phyloP scores from a whole-genome alignment of 352 stramenopile species.

The Hyaloperonospora arabidopsidis region DNA sequence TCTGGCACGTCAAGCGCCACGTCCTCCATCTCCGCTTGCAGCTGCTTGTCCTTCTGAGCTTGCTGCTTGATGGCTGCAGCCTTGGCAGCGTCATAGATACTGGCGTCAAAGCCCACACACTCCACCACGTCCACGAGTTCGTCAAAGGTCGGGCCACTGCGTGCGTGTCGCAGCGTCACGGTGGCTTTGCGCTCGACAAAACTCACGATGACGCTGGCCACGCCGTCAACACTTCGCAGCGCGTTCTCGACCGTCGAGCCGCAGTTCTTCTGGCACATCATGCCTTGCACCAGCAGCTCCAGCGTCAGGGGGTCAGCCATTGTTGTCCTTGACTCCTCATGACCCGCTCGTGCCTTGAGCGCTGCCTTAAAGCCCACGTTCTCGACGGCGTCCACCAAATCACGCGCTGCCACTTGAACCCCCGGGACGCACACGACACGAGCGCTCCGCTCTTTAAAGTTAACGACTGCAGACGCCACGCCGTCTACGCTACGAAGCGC shows the following conservation, averaged over 20 bases:
- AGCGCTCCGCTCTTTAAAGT: conserved; percentile 55
- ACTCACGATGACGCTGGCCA: conserved; percentile 52
- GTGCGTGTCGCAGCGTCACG: conserved; percentile 38
- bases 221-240: conserved; percentile 59
- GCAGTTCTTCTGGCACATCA: conserved; percentile 95
- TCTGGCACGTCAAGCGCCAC: conserved; percentile 22
- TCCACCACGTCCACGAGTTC: conserved; percentile 73
- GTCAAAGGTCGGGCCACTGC: conserved; percentile 41
- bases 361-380: conserved; percentile 65
- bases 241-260: conserved; percentile 75
- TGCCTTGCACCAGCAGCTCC: conserved; percentile 83
- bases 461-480: conserved; percentile 59
- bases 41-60: conserved; percentile 30
- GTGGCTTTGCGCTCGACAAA: conserved; percentile 68
- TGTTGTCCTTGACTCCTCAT: not conserved
- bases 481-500: conserved; percentile 60
- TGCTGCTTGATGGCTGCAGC: conserved; percentile 45
- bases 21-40: conserved; percentile 12
- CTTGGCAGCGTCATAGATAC: conserved; percentile 46
- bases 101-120: conserved; percentile 59
- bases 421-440: conserved; percentile 44
- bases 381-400: conserved; percentile 73
- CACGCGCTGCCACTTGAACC: conserved; percentile 28
- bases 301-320: conserved; percentile 23
- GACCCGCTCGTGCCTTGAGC: conserved; percentile 20